These are phyloP conservation scores for Hordeum pubiflorum DNA, from an alignment of 202 grass and related monocot species.

Conservation along the genomic window DNA sequence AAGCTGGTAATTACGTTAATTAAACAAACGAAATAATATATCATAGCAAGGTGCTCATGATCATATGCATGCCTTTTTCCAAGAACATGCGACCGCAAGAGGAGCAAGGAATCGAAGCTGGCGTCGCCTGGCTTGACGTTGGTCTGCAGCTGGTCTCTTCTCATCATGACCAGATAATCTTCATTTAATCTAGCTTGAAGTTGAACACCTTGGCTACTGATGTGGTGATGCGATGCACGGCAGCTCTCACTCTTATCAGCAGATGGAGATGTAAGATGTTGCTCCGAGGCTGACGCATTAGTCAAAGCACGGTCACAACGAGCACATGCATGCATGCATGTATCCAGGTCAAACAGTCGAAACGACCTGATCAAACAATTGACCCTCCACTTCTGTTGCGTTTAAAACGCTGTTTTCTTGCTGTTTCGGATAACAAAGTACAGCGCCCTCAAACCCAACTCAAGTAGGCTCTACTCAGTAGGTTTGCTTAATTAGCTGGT, in stretches of 20 bases:
- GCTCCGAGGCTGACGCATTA: background rate
- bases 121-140: constrained; percentile 9
- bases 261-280: too few relatives aligned
- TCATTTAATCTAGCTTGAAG: background rate
- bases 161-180: background rate
- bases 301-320: background rate
- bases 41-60: background rate
- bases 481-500: too few relatives aligned
- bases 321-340: background rate
- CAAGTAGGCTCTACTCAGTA: too few relatives aligned
- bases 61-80: background rate
- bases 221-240: background rate
- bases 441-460: too few relatives aligned
- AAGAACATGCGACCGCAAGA: background rate
- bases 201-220: background rate
- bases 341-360: background rate
- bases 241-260: background rate
- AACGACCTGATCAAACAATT: background rate
- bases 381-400: background rate
- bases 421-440: background rate
- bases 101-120: background rate
- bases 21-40: too few relatives aligned
- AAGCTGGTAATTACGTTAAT: too few relatives aligned
- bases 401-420: background rate
- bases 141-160: background rate